phyloP scores from a whole-genome alignment of 495 filamentous ascomycete species.

The Penicillium canariense region DNA sequence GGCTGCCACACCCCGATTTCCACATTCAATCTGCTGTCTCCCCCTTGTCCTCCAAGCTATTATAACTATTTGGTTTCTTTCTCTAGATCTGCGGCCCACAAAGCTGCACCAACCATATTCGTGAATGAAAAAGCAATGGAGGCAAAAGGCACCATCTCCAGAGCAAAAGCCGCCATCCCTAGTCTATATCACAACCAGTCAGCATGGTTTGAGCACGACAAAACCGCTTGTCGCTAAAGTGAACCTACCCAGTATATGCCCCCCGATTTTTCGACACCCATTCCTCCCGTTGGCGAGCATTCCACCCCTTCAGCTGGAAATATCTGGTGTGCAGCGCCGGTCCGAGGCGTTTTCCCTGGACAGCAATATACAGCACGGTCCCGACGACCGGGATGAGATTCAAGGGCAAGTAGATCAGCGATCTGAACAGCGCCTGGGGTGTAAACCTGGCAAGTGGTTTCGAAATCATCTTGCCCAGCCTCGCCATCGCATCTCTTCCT shows the following conservation, averaged over 20 bases:
- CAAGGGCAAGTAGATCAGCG: slow-evolving; percentile 77
- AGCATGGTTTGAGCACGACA: slow-evolving; percentile 3
- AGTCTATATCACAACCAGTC: slow-evolving; percentile 56
- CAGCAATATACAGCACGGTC: slow-evolving; percentile 70
- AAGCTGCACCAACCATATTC: slow-evolving; percentile 85
- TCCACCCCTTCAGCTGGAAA: slow-evolving; percentile 87
- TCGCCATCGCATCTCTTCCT: slow-evolving; percentile 50
- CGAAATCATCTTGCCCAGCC: slow-evolving; percentile 71
- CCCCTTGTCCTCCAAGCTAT: no score
- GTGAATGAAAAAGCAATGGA: slow-evolving; percentile 88
- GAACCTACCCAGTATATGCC: slow-evolving; percentile 74
- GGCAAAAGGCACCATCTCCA: slow-evolving; percentile 81
- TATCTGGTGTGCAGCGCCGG: slow-evolving; percentile 61
- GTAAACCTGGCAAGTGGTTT: slow-evolving; percentile 67
- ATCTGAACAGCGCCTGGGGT: slow-evolving; percentile 62
- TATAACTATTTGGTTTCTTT: no score
- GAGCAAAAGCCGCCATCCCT: slow-evolving; percentile 68
- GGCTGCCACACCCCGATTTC: no score
- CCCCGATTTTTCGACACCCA: slow-evolving; percentile 63
- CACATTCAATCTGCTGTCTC: no score
- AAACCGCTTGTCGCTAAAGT: no score
- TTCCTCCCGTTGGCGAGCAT: slow-evolving; percentile 54
- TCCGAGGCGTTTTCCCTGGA: slow-evolving; percentile 64
- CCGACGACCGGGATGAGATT: slow-evolving; percentile 92
- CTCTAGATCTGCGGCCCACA: slow-evolving; percentile 94